Conservation (phyloP, 78 protist genomes). For the Protostelium mycophagum region DNA sequence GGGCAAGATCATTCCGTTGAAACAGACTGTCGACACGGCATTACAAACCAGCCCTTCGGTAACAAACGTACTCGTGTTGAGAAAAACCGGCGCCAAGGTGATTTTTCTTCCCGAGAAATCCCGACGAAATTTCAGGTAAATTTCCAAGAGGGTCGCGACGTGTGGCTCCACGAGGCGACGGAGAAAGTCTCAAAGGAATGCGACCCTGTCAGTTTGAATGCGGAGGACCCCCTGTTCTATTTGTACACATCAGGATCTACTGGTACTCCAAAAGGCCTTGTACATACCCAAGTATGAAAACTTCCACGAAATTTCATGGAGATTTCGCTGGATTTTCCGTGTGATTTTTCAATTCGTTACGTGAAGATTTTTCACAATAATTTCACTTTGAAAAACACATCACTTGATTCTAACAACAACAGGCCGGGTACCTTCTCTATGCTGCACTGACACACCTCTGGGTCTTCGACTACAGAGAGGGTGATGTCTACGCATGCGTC, state of each 20-base stretch:
- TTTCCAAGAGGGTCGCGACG: not conserved
- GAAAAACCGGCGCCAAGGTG: constrained; percentile 11
- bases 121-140: not conserved
- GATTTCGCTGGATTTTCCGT: too few relatives aligned
- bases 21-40: constrained; percentile 57
- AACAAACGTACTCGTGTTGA: constrained; percentile 25
- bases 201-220: constrained; percentile 54
- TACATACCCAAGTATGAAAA: constrained; percentile 40
- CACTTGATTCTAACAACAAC: not conserved
- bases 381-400: too few relatives aligned
- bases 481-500: constrained; percentile 26
- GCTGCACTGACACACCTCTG: constrained; percentile 73
- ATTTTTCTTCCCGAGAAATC: not conserved
- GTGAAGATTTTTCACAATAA: not conserved
- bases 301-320: not conserved
- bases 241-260: constrained; percentile 91
- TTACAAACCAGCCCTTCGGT: constrained; percentile 15
- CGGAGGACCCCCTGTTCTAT: constrained; percentile 89
- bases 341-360: too few relatives aligned
- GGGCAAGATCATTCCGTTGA: constrained; percentile 52
- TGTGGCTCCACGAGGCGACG: constrained; percentile 41
- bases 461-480: constrained; percentile 34
- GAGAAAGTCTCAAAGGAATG: constrained; percentile 39
- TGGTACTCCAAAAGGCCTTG: constrained; percentile 57
- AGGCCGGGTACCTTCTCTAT: constrained; percentile 80